These are phyloP conservation scores for Lipomyces spencermartinsiae DNA, from an alignment of 805 yeast species.

Conservation along the genomic window DNA sequence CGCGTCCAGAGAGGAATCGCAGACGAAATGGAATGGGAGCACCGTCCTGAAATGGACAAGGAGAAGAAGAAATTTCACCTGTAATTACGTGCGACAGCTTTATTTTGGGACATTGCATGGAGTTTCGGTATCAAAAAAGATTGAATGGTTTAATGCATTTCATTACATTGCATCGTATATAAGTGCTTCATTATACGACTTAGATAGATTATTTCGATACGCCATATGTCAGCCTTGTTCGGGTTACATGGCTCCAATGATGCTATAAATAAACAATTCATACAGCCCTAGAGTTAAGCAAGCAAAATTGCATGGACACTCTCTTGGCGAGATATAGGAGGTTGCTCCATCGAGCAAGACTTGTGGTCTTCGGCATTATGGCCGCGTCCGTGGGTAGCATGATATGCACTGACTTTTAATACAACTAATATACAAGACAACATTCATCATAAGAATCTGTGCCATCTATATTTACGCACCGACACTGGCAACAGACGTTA, in stretches of 20 bases:
- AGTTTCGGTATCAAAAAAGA: background rate
- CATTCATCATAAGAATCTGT: background rate
- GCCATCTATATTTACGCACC: background rate
- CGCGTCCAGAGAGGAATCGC: conserved; percentile 89
- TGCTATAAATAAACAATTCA: no score
- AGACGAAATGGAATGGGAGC: conserved; percentile 96
- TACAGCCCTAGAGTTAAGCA: no score
- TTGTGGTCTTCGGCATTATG: no score
- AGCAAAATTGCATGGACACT: no score
- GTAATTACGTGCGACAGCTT: conserved; percentile 43
- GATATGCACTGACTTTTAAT: background rate
- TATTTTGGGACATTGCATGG: background rate
- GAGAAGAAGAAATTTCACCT: conserved; percentile 92
- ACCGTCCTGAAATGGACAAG: conserved; percentile 93
- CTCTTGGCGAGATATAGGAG: no score
- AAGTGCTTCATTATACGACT: background rate
- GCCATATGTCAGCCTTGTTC: background rate
- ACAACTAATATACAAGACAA: background rate
- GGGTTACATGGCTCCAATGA: no score
- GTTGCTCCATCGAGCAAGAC: no score
- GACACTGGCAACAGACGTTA: conserved; percentile 1
- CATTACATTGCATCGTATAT: background rate
- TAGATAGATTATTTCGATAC: background rate
- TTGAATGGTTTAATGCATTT: background rate
- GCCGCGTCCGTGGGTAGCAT: background rate